These are phyloP conservation scores for Saccharum spontaneum DNA, from an alignment of 176 grass and related monocot species.

Conservation along the genomic window DNA sequence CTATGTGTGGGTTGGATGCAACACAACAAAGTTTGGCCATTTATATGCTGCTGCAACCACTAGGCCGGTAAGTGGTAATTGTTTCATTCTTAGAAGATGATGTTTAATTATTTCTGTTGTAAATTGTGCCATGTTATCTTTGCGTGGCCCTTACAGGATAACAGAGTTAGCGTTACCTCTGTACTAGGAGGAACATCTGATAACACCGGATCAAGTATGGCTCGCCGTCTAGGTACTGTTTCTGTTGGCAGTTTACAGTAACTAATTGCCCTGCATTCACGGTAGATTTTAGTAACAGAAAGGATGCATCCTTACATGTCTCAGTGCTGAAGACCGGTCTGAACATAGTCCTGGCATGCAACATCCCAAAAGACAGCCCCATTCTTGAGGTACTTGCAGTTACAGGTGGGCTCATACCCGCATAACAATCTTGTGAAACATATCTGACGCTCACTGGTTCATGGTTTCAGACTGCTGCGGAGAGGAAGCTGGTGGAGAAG, in stretches of 20 bases:
- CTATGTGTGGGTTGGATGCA: constrained; percentile 92
- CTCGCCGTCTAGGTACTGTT: constrained; percentile 64
- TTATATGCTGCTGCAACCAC: constrained; percentile 89
- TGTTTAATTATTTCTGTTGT: neutral
- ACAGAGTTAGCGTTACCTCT: constrained; percentile 68
- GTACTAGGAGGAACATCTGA: constrained; percentile 83
- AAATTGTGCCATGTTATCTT: neutral
- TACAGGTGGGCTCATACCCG: neutral
- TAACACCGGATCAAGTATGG: constrained; percentile 85
- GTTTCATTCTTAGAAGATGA: neutral
- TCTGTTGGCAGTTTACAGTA: neutral
- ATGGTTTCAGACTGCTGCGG: constrained; percentile 66
- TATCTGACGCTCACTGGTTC: neutral
- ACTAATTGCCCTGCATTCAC: neutral
- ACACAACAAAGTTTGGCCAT: constrained; percentile 76
- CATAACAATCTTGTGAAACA: neutral
- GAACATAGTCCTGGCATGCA: constrained; percentile 77
- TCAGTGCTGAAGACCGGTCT: constrained; percentile 82
- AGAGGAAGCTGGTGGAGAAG: constrained; percentile 81
- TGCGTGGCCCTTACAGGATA: constrained; percentile 45
- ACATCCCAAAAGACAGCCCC: constrained; percentile 85
- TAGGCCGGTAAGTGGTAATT: constrained; percentile 49
- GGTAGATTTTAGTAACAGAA: neutral
- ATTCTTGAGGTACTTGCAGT: constrained; percentile 67
- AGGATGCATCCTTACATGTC: constrained; percentile 28